Base-by-base conservation (phyloP, 768 basidiomycete species). In the Sporobolomyces phaffii region DNA sequence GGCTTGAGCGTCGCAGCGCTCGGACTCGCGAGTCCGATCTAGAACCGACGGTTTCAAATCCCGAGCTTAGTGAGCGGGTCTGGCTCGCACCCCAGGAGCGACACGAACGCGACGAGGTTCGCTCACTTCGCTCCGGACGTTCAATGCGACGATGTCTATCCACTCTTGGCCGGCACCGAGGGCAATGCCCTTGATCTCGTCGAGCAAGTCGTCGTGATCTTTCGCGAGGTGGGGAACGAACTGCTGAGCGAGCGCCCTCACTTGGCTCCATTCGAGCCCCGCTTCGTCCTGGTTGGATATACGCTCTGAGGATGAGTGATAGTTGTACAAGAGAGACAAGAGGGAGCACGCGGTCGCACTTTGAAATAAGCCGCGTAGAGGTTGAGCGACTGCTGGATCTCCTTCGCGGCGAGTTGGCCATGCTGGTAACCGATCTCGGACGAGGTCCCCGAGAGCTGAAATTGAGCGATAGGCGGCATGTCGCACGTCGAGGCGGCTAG, bases 21-120 rank as follows among this genome's bases (percentile, higher is more conserved):
- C 13, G 54, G 54, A 28, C 40, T 56, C 11, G 54, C 54, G 24
- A 56, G 28, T 43, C 54, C 54, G 15, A 56, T 56, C 54, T 56
- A 40, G n/a, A 5, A n/a, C n/a, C n/a, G n/a, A n/a, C n/a, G n/a
- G n/a, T n/a, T n/a, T n/a, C n/a, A n/a, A n/a, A n/a, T n/a, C n/a
- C n/a, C n/a, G n/a, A n/a, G n/a, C n/a, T n/a, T n/a, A n/a, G n/a
- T n/a, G n/a, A n/a, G n/a, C n/a, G n/a, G n/a, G n/a, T n/a, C n/a
- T n/a, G n/a, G n/a, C n/a, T n/a, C n/a, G n/a, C n/a, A n/a, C n/a
- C n/a, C n/a, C n/a, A n/a, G n/a, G n/a, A n/a, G n/a, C n/a, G n/a
- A n/a, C n/a, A n/a, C n/a, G n/a, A n/a, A n/a, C n/a, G n/a, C n/a
- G n/a, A n/a, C n/a, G n/a, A n/a, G n/a, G n/a, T n/a, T 44, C 43